Evolutionary conservation across 257 asterid species (phyloP), one percentile per base, ranked within the genome.

Genomic region (Rehmannia glutinosa): DNA sequence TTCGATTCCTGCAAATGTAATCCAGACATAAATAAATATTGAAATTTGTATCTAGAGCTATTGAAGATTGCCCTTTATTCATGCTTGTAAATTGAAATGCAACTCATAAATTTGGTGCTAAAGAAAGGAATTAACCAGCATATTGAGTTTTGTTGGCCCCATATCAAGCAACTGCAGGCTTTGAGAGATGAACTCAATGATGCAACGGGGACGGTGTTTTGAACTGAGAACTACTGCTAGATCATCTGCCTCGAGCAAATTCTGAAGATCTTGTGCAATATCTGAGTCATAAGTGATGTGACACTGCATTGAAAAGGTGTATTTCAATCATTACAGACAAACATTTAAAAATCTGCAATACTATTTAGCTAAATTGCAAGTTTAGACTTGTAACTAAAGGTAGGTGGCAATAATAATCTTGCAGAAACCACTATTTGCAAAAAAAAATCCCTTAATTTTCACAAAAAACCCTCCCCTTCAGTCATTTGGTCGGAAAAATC

Each of bases 131-230:
- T 16, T 83, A 81, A 93, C 98, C 96, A 93, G 74, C 24, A 66
- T n/a, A n/a, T 73, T 78, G 36, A 83, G 88, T 66, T 82, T 82
- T n/a, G 92, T 13, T 62, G 82, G 69, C n/a, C 88, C 99, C 78
- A 90, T 17, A 53, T 80, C 82, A 62, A 93, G 85, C 58, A 82
- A 66, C 70, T 80, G 91, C 50, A 93, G 83, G 77, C 96, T 83
- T 41, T 86, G 99, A 53, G 97, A 88, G 77, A 93, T 93, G 81
- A 90, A 91, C 74, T 87, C 96, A 43, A 90, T 85, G 73, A 93
- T 74, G 81, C 96, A 90, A 50, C 85, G 92, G 12, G 99, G 99
- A 1, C 86, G 90, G 72, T 93, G 96, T 57, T 88, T 86, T 54
- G 99, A 85, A 57, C 84, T 63, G 58, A 88, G 84, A 74, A 93